A percentile compares a stretch with the other conserved stretches of the same genome.
phyloP scores from a whole-genome alignment of 805 yeast genomes.

The Candida endomychidarum region DNA sequence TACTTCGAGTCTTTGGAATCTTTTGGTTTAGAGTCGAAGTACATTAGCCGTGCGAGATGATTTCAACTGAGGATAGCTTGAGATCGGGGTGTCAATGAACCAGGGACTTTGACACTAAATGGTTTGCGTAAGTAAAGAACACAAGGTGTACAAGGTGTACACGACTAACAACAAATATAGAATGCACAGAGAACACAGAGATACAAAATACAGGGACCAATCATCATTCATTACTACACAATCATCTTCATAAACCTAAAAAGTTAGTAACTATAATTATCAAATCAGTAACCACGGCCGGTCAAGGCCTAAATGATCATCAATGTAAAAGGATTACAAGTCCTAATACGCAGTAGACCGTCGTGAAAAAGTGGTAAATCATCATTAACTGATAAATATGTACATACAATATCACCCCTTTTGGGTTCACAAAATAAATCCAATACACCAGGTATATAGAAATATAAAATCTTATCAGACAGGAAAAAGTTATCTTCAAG shows the following conservation, averaged over 20 bases:
- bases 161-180: too few relatives aligned
- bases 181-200: too few relatives aligned
- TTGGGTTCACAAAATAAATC: not conserved
- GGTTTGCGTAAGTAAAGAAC: too few relatives aligned
- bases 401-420: not conserved
- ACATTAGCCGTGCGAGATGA: not conserved
- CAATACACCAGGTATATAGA: constrained; percentile 12
- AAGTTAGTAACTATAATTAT: not conserved
- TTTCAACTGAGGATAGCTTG: too few relatives aligned
- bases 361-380: constrained; percentile 50
- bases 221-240: too few relatives aligned
- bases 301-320: constrained; percentile 50
- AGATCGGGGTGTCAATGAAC: too few relatives aligned
- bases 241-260: too few relatives aligned
- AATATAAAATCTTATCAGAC: constrained; percentile 37
- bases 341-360: constrained; percentile 51
- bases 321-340: constrained; percentile 46
- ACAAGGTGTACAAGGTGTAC: too few relatives aligned
- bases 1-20: not conserved
- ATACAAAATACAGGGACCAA: too few relatives aligned
- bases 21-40: not conserved
- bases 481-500: constrained; percentile 59
- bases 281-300: constrained; percentile 51
- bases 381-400: constrained; percentile 34
- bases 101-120: too few relatives aligned